Conservation (phyloP, 371 early-diverging fungal genomes). For the Lichtheimia corymbifera region DNA sequence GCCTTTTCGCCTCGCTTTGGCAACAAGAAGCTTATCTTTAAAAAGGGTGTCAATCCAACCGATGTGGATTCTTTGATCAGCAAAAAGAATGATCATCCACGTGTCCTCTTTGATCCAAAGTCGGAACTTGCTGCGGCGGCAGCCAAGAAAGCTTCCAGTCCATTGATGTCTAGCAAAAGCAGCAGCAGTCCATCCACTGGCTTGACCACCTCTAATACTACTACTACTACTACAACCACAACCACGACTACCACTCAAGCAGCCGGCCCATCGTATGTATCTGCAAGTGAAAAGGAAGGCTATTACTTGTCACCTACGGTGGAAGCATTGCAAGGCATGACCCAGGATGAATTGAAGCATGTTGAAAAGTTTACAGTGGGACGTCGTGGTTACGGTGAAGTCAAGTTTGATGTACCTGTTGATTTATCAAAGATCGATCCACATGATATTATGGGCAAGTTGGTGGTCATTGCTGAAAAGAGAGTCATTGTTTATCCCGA, state of each 20-base stretch:
- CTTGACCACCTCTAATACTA: too few relatives aligned
- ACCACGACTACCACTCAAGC: too few relatives aligned
- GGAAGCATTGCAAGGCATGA: constrained; percentile 49
- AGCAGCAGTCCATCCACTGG: constrained; percentile 7
- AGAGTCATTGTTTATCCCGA: constrained; percentile 83
- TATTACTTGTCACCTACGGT: constrained; percentile 42
- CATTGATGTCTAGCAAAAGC: neutral
- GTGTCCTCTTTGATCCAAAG: constrained; percentile 29
- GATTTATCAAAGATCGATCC: constrained; percentile 73
- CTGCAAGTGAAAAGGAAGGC: constrained; percentile 23
- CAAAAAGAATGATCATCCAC: constrained; percentile 27
- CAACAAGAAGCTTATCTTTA: constrained; percentile 70
- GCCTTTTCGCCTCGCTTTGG: constrained; percentile 73
- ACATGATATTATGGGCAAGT: constrained; percentile 76
- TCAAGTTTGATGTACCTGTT: constrained; percentile 78
- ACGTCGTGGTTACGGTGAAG: constrained; percentile 70
- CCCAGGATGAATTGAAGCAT: constrained; percentile 66
- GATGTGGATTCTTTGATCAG: constrained; percentile 27
- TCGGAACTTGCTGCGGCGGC: constrained; percentile 21
- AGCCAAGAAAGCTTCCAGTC: constrained; percentile 2
- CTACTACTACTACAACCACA: too few relatives aligned
- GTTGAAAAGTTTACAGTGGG: constrained; percentile 80
- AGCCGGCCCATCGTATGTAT: constrained; percentile 4
- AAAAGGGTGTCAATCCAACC: constrained; percentile 29
- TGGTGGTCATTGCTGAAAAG: constrained; percentile 73